Base-by-base conservation (phyloP, 2,329 filamentous ascomycete genomes). In the Pseudocercospora crystallina region DNA sequence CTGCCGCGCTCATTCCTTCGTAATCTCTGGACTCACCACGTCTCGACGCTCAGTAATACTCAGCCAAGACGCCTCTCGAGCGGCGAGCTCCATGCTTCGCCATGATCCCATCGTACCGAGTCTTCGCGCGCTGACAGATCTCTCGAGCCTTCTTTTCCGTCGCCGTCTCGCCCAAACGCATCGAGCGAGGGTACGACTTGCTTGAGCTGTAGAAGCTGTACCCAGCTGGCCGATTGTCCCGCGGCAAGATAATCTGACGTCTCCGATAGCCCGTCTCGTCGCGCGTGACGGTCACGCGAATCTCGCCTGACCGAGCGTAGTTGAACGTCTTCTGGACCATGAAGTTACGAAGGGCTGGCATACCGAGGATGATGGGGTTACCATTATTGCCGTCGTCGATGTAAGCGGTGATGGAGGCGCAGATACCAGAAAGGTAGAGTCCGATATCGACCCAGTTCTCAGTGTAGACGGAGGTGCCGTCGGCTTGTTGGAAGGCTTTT, bases 121-220 rank as follows among this genome's bases (percentile, higher is more conserved):
- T n/a, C n/a, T n/a, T n/a, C n/a, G n/a, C n/a, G n/a, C n/a, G n/a
- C n/a, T n/a, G n/a, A n/a, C n/a, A n/a, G n/a, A 49, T 14, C 37
- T 50, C 51, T 12, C 47, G 47, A 37, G 41, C 42, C 17, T 54
- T 41, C 1, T 47, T 41, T 47, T 54, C 35, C 11, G 30, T 50
- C 2, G 42, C 42, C 20, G 51, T 50, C 42, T 54, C 51, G 5
- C 51, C 51, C 2, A 30, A 20, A 2, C 2, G 12, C 33, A 31
- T 38, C 2, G 47, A 46, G 11, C n/a, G n/a, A n/a, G n/a, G n/a
- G n/a, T n/a, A n/a, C n/a, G n/a, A n/a, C n/a, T n/a, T n/a, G n/a
- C n/a, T n/a, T n/a, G n/a, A n/a, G n/a, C n/a, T n/a, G n/a, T n/a
- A n/a, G n/a, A n/a, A n/a, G n/a, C n/a, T n/a, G n/a, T n/a, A n/a